Percentiles rank a stretch among this genome's conserved stretches.
These are phyloP conservation scores for Sporisorium graminicola DNA, from an alignment of 1,284 basidiomycete genomes.

Conservation along the genomic window DNA sequence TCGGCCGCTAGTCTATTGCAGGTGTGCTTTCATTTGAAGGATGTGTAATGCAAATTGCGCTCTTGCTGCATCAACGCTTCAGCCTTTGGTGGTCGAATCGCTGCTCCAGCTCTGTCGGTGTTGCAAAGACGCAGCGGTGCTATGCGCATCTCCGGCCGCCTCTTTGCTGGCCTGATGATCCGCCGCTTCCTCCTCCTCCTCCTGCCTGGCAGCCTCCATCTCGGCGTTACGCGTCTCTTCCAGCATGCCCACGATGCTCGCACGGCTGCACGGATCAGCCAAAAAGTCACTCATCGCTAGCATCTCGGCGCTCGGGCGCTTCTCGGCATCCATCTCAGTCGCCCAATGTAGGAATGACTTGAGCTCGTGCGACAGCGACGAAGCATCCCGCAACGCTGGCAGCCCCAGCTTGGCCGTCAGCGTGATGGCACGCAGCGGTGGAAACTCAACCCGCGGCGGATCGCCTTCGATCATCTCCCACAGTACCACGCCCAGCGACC, in stretches of 20 bases:
- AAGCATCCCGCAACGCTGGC: constrained; percentile 42
- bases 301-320: constrained; percentile 56
- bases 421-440: constrained; percentile 59
- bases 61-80: not conserved
- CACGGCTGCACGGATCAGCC: constrained; percentile 43
- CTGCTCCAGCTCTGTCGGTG: constrained; percentile 49
- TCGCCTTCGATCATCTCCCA: constrained; percentile 64
- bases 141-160: not conserved
- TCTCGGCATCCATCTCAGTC: constrained; percentile 57
- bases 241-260: constrained; percentile 41
- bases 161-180: not conserved
- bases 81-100: constrained; percentile 51
- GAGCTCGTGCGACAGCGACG: constrained; percentile 48
- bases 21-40: no score
- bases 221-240: constrained; percentile 38
- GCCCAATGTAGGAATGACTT: constrained; percentile 60
- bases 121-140: constrained; percentile 5
- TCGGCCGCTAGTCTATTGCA: no score
- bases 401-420: constrained; percentile 58
- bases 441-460: constrained; percentile 62
- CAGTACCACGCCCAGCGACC: constrained; percentile 59
- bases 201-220: constrained; percentile 20
- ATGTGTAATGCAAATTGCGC: no score
- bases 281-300: constrained; percentile 56
- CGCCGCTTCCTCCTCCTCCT: constrained; percentile 17